Conservation (phyloP, 2,329 filamentous ascomycete genomes). For the Penicillium sp. region DNA sequence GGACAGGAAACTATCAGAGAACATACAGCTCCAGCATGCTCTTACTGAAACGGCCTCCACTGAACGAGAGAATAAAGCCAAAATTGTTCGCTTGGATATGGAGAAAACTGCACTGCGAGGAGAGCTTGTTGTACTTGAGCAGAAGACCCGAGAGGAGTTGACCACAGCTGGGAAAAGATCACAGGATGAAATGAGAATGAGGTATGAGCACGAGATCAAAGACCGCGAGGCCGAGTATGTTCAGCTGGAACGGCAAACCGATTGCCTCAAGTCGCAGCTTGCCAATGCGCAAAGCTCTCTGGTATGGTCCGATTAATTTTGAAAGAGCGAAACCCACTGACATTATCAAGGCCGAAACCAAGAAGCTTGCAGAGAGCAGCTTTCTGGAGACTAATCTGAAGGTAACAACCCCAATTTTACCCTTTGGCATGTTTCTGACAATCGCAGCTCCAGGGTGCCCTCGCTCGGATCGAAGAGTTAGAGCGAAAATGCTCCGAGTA, state of each 20-base stretch:
- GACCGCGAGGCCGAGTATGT: constrained; percentile 29
- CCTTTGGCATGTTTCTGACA: constrained; percentile 23
- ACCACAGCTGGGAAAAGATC: constrained; percentile 31
- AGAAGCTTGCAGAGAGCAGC: constrained; percentile 13
- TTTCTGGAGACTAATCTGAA: constrained; percentile 13
- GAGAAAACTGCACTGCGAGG: constrained; percentile 26
- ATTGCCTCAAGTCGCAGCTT: constrained; percentile 24
- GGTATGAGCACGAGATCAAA: constrained; percentile 34
- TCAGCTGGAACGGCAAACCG: constrained; percentile 19
- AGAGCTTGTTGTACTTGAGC: constrained; percentile 24
- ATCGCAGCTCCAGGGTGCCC: constrained; percentile 22
- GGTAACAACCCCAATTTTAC: too few species aligned
- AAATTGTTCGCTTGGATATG: constrained; percentile 18
- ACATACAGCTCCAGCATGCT: constrained; percentile 16
- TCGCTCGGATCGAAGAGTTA: constrained; percentile 22
- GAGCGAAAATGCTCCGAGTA: constrained; percentile 14
- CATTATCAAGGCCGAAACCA: constrained; percentile 19
- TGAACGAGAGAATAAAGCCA: constrained; percentile 18
- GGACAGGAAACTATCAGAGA: constrained; percentile 22
- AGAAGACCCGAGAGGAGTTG: constrained; percentile 33
- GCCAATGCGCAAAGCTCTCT: constrained; percentile 20
- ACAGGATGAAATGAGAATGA: constrained; percentile 29
- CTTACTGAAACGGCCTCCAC: constrained; percentile 22
- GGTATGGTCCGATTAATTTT: constrained; percentile 20
- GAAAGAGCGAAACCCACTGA: constrained; percentile 11